Percentiles rank a stretch among this genome's conserved stretches.
phyloP scores from a whole-genome alignment of 2,329 filamentous ascomycete species.

The Fusarium subglutinans region DNA sequence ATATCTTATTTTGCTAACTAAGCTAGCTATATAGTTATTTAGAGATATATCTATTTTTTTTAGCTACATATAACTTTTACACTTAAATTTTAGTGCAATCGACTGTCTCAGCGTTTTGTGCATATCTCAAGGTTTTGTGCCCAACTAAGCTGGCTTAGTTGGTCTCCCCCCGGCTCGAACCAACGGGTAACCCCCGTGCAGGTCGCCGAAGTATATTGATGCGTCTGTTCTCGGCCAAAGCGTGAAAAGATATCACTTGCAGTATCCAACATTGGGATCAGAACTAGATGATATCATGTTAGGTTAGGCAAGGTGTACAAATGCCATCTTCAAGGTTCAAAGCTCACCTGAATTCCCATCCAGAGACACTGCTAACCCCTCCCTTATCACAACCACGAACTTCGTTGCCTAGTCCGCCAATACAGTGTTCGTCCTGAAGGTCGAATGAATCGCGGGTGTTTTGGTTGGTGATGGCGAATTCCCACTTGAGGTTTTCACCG shows the following conservation, averaged over 20 bases:
- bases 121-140: too few relatives aligned
- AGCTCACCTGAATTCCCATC: background rate
- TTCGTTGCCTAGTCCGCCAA: background rate
- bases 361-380: background rate
- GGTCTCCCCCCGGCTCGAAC: too few relatives aligned
- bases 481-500: background rate
- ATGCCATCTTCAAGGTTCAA: background rate
- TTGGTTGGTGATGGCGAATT: background rate
- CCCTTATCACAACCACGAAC: background rate
- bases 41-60: too few relatives aligned
- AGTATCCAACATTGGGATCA: background rate
- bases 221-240: background rate
- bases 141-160: too few relatives aligned
- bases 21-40: too few relatives aligned
- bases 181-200: rapidly evolving
- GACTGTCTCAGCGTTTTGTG: too few relatives aligned
- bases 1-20: too few relatives aligned
- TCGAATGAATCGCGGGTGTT: background rate
- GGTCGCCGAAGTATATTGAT: rapidly evolving
- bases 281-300: background rate
- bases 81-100: too few relatives aligned
- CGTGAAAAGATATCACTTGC: background rate
- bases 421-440: background rate
- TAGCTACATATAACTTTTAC: too few relatives aligned
- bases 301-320: background rate